These are phyloP conservation scores for Dentiscutata heterogama DNA, from an alignment of 371 early-diverging fungal species.

Conservation along the genomic window DNA sequence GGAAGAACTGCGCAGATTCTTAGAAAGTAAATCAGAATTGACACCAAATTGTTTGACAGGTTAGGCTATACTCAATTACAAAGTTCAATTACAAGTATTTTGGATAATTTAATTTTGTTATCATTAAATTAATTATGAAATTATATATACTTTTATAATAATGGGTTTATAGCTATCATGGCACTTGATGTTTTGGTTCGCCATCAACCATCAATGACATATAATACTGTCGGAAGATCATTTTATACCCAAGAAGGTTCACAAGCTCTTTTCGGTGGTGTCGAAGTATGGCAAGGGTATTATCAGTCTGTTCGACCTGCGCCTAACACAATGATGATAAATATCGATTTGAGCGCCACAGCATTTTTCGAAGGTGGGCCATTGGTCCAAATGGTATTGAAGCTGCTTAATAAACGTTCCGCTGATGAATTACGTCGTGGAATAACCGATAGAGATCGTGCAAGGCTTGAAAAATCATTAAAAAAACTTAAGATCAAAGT, in stretches of 20 bases:
- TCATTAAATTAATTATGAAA: no score
- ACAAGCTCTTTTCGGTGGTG: slow-evolving; percentile 63
- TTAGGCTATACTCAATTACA: slow-evolving; percentile 42
- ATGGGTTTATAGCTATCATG: slow-evolving; percentile 56
- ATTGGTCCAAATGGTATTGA: slow-evolving; percentile 66
- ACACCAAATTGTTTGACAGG: slow-evolving; percentile 60
- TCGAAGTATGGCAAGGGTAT: slow-evolving; percentile 84
- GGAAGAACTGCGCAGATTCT: slow-evolving; percentile 63
- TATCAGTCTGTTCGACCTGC: slow-evolving; percentile 75
- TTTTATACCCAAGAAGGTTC: slow-evolving; percentile 75
- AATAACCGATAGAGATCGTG: slow-evolving; percentile 65
- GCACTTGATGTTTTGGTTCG: slow-evolving; percentile 78
- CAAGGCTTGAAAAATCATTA: slow-evolving; percentile 71
- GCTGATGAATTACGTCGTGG: slow-evolving; percentile 70
- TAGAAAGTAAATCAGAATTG: slow-evolving; percentile 54
- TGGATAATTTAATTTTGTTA: slow-evolving; percentile 53
- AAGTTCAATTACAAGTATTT: slow-evolving; percentile 50
- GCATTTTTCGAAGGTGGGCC: slow-evolving; percentile 82
- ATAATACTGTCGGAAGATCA: slow-evolving; percentile 76
- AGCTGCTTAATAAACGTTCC: slow-evolving; percentile 67
- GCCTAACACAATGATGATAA: slow-evolving; percentile 68
- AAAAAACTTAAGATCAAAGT: slow-evolving; percentile 76
- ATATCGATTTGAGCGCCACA: slow-evolving; percentile 87
- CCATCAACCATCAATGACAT: slow-evolving; percentile 68
- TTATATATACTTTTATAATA: slow-evolving; percentile 54